A percentile compares a stretch with the other conserved stretches of the same genome.
phyloP scores from a whole-genome alignment of 2,329 filamentous ascomycete genomes.

The Didymella exigua region DNA sequence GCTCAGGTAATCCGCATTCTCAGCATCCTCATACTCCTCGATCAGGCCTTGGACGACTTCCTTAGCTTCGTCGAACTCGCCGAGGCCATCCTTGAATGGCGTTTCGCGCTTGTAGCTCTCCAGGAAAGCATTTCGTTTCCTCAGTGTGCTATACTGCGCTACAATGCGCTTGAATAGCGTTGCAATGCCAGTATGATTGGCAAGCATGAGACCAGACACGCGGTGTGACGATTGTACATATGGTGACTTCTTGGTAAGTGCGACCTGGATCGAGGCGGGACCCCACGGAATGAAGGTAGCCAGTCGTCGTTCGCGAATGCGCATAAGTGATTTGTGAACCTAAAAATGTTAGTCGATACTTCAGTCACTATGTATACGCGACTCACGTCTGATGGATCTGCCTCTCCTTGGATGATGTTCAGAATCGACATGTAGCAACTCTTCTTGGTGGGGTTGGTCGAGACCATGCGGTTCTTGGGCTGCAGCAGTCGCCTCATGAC shows the following conservation, averaged over 20 bases:
- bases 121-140: conserved; percentile 95
- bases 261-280: conserved; percentile 95
- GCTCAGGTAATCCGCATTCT: conserved; percentile 86
- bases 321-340: conserved; percentile 94
- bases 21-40: conserved; percentile 93
- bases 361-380: background rate
- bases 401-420: conserved; percentile 98
- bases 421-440: conserved; percentile 99
- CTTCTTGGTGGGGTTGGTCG: conserved; percentile 91
- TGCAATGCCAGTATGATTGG: conserved; percentile 96
- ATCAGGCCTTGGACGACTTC: conserved; percentile 92
- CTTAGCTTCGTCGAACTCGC: conserved; percentile 93
- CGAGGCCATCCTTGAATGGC: conserved; percentile 86
- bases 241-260: conserved; percentile 92
- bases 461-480: conserved; percentile 99
- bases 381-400: conserved; percentile 86
- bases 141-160: conserved; percentile 87
- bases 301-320: conserved; percentile 90
- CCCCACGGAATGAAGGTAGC: conserved; percentile 99
- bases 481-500: conserved; percentile 96
- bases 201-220: conserved; percentile 95
- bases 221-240: conserved; percentile 94
- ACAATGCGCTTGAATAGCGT: conserved; percentile 96
- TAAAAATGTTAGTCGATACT: conserved; percentile 30
- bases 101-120: conserved; percentile 96